A percentile compares a stretch with the other conserved stretches of the same genome.
Conservation (phyloP, 2,329 filamentous ascomycete species). For the Verticillium dahliae region DNA sequence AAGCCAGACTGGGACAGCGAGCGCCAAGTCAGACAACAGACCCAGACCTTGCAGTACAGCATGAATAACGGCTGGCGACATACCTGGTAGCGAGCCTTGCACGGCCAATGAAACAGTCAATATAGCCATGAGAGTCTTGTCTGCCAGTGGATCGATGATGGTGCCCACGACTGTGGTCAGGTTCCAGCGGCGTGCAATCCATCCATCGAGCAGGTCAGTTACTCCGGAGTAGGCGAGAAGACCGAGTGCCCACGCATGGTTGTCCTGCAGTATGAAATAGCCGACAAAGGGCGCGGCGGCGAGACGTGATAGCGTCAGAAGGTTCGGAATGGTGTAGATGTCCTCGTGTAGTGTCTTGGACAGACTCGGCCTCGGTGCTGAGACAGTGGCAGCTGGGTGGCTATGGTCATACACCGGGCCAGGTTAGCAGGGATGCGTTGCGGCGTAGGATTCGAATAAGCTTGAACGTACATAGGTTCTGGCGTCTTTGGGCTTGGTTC, state of each 20-base stretch:
- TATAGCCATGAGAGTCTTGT: slow-evolving; percentile 94
- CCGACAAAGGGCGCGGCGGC: slow-evolving; percentile 77
- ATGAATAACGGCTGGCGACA: slow-evolving; percentile 18
- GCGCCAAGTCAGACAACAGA: background rate
- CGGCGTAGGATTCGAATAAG: background rate
- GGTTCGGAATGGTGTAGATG: slow-evolving; percentile 94
- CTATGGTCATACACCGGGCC: background rate
- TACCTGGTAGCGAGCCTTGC: slow-evolving; percentile 75
- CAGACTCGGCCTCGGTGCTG: background rate
- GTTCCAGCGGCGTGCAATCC: slow-evolving; percentile 82
- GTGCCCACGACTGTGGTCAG: slow-evolving; percentile 90
- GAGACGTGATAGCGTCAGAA: slow-evolving; percentile 82
- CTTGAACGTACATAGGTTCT: background rate
- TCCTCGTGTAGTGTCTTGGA: slow-evolving; percentile 59
- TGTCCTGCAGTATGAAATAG: slow-evolving; percentile 79
- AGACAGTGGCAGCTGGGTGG: background rate
- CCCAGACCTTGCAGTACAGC: background rate
- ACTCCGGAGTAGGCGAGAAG: slow-evolving; percentile 90
- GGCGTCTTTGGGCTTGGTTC: background rate
- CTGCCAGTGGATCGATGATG: slow-evolving; percentile 93
- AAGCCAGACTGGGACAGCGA: slow-evolving; percentile 59
- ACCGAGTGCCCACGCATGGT: slow-evolving; percentile 70
- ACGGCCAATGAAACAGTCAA: slow-evolving; percentile 78
- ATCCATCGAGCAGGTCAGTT: slow-evolving; percentile 89
- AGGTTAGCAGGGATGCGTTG: background rate